Evolutionary conservation across 176 grass and related monocot species (phyloP).

Genomic region (Paspalum notatum): DNA sequence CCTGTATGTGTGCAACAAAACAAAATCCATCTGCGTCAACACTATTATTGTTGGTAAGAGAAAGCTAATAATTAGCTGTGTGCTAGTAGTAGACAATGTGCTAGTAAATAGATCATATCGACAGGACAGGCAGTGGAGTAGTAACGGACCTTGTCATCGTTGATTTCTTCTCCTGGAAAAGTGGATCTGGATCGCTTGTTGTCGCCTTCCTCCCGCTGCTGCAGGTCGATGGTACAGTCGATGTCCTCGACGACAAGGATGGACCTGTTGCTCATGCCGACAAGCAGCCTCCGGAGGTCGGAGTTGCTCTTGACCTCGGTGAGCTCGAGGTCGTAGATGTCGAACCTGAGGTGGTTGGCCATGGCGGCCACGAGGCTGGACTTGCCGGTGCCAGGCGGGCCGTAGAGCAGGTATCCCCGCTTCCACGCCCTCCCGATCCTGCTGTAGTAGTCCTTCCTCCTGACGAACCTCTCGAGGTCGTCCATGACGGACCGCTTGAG

Average conservation of each 20-base stretch:
- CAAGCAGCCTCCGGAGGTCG: conserved; percentile 43
- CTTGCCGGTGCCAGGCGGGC: conserved; percentile 48
- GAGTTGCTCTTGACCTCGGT: conserved; percentile 45
- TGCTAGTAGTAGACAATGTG: too few relatives aligned
- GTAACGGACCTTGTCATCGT: conserved; percentile 27
- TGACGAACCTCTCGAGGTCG: conserved; percentile 52
- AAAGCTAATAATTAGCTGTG: too few relatives aligned
- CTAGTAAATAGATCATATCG: too few relatives aligned
- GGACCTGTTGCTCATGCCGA: conserved; percentile 47
- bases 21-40: too few relatives aligned
- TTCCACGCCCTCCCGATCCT: conserved; percentile 73
- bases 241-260: conserved; percentile 63
- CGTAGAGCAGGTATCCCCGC: conserved; percentile 49
- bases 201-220: conserved; percentile 15
- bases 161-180: conserved; percentile 11
- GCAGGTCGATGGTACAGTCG: conserved; percentile 49
- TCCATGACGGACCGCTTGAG: conserved; percentile 47
- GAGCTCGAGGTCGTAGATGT: conserved; percentile 66
- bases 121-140: neutral
- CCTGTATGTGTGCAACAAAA: conserved; percentile 20
- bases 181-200: neutral
- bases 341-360: conserved; percentile 65
- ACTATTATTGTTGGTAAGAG: too few relatives aligned
- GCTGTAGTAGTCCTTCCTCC: conserved; percentile 63
- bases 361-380: conserved; percentile 56